phyloP scores from a whole-genome alignment of 2,329 filamentous ascomycete species.

The Pestalotiopsis sp. region DNA sequence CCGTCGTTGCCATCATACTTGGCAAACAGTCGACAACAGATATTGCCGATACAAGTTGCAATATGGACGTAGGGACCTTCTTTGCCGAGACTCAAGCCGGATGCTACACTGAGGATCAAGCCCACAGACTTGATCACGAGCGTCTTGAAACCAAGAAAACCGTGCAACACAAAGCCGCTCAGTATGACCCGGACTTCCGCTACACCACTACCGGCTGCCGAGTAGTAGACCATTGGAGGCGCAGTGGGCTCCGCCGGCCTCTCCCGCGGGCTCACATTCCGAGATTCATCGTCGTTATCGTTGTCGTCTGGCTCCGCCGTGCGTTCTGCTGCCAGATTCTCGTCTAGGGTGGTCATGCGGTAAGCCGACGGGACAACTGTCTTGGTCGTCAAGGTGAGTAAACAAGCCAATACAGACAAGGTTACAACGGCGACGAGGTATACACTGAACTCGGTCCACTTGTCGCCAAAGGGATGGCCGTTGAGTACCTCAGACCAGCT shows the following conservation, averaged over 20 bases:
- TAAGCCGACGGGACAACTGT: conserved; percentile 90
- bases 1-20: conserved; percentile 96
- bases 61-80: conserved; percentile 98
- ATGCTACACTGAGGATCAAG: conserved; percentile 86
- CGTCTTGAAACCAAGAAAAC: conserved; percentile 88
- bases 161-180: conserved; percentile 96
- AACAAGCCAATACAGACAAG: conserved; percentile 73
- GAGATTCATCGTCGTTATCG: conserved; percentile 44
- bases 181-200: conserved; percentile 97
- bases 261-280: conserved; percentile 38
- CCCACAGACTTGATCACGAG: conserved; percentile 83
- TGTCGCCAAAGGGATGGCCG: conserved; percentile 45
- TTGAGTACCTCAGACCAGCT: conserved; percentile 56
- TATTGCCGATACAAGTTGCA: conserved; percentile 92
- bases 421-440: conserved; percentile 74
- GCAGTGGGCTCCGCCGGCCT: conserved; percentile 25
- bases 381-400: conserved; percentile 86
- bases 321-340: conserved; percentile 78
- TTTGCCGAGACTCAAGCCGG: conserved; percentile 91
- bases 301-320: conserved; percentile 41
- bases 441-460: conserved; percentile 76
- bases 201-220: conserved; percentile 92
- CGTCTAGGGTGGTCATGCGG: conserved; percentile 85
- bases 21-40: conserved; percentile 87
- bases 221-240: conserved; percentile 89